Conservation (phyloP, 495 filamentous ascomycete genomes). For the Penicillium macrosclerotiorum region DNA sequence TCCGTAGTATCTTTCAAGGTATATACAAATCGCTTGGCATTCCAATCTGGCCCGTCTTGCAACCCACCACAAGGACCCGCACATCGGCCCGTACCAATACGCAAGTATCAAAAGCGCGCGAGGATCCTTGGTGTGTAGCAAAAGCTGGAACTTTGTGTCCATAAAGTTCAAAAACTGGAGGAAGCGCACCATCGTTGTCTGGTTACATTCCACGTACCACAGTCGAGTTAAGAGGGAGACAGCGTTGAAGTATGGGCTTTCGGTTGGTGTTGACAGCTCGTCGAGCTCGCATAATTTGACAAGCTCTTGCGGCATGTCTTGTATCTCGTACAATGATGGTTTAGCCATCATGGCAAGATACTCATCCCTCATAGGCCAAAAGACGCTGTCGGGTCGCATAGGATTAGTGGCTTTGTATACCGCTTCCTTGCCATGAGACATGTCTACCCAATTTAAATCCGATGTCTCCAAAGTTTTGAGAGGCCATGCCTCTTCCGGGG, state of each 20-base stretch:
- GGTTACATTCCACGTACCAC: constrained; percentile 1
- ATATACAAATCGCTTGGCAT: constrained; percentile 41
- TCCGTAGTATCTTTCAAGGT: constrained; percentile 21
- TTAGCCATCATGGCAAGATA: constrained; percentile 13
- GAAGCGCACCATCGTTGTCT: constrained; percentile 8
- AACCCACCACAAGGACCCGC: constrained; percentile 33
- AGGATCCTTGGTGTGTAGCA: constrained; percentile 34
- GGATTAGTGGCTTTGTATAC: constrained; percentile 35
- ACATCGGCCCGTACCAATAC: constrained; percentile 36
- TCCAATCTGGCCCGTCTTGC: constrained; percentile 31
- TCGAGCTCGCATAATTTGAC: constrained; percentile 8
- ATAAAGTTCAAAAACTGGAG: constrained; percentile 22
- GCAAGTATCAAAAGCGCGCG: constrained; percentile 36
- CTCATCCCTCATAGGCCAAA: constrained; percentile 24
- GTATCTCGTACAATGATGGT: background rate
- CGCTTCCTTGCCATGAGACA: constrained; percentile 33
- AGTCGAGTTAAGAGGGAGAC: constrained; percentile 26
- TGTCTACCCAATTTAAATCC: constrained; percentile 35
- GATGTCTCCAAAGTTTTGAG: constrained; percentile 21
- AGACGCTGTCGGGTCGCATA: constrained; percentile 36
- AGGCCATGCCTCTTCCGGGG: constrained; percentile 35
- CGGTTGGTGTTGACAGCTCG: constrained; percentile 1
- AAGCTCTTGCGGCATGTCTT: constrained; percentile 11
- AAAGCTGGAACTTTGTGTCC: constrained; percentile 11
- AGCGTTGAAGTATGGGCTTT: constrained; percentile 33